These are phyloP conservation scores for Xylariales sp. DNA, from an alignment of 2,329 filamentous ascomycete species.

Conservation along the genomic window DNA sequence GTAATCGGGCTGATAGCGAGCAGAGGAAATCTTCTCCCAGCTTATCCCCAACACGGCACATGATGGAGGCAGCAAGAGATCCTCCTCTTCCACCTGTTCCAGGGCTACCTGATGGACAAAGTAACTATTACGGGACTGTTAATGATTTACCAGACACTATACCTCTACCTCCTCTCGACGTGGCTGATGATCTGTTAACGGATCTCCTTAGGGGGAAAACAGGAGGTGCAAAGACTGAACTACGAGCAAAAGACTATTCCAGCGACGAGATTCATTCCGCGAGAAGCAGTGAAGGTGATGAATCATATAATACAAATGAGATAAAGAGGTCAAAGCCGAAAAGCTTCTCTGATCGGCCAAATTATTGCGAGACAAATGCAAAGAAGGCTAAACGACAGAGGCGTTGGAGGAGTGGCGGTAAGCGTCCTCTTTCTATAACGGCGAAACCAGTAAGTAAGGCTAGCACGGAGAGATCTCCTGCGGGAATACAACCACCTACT, in stretches of 20 bases:
- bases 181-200: neutral
- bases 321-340: neutral
- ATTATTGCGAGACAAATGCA: neutral
- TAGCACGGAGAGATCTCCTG: neutral
- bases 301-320: neutral
- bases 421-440: neutral
- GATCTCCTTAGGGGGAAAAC: neutral
- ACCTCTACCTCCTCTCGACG: neutral
- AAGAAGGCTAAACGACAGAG: neutral
- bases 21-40: too few species aligned
- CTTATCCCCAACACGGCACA: too few species aligned
- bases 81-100: too few species aligned
- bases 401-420: neutral
- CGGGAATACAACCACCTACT: too few species aligned
- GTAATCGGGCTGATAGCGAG: too few species aligned
- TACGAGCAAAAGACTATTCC: neutral
- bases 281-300: neutral
- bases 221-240: neutral
- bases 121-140: too few species aligned
- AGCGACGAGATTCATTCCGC: neutral
- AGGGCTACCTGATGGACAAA: too few species aligned
- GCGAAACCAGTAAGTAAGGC: neutral
- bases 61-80: too few species aligned
- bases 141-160: too few species aligned
- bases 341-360: neutral